Conservation (phyloP, 495 filamentous ascomycete species). For the Penicillium chermesinum region DNA sequence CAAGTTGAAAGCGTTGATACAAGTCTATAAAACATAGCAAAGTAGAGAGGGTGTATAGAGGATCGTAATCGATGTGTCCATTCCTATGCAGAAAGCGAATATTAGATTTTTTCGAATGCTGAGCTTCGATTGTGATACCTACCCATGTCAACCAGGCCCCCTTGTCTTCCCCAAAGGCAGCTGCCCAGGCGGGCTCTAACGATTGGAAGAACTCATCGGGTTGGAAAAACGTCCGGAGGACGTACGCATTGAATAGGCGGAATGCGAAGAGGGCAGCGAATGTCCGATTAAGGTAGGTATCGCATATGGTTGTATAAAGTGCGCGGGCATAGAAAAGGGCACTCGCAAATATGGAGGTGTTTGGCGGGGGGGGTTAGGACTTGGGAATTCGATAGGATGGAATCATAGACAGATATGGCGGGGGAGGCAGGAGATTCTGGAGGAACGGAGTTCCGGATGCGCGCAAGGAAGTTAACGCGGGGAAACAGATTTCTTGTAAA, state of each 20-base stretch:
- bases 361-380: not conserved
- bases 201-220: slow-evolving; percentile 99
- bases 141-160: slow-evolving; percentile 98
- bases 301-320: not conserved
- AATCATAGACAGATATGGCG: not conserved
- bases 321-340: not conserved
- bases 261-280: slow-evolving; percentile 58
- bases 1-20: slow-evolving; percentile 47
- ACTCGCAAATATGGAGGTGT: not conserved
- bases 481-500: too few relatives aligned
- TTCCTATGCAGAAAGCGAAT: slow-evolving; percentile 55
- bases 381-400: not conserved
- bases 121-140: slow-evolving; percentile 20
- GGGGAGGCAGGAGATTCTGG: not conserved
- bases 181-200: slow-evolving; percentile 88
- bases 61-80: slow-evolving; percentile 88
- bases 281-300: not conserved
- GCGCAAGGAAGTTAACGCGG: too few relatives aligned
- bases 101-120: not conserved
- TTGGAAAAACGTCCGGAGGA: slow-evolving; percentile 91
- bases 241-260: slow-evolving; percentile 80
- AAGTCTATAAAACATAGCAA: slow-evolving; percentile 70
- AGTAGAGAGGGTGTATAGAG: slow-evolving; percentile 83
- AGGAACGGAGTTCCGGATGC: too few relatives aligned
- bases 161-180: slow-evolving; percentile 71